Base-by-base conservation (phyloP, 164 flowering plant species). In the Hamamelis virginiana region DNA sequence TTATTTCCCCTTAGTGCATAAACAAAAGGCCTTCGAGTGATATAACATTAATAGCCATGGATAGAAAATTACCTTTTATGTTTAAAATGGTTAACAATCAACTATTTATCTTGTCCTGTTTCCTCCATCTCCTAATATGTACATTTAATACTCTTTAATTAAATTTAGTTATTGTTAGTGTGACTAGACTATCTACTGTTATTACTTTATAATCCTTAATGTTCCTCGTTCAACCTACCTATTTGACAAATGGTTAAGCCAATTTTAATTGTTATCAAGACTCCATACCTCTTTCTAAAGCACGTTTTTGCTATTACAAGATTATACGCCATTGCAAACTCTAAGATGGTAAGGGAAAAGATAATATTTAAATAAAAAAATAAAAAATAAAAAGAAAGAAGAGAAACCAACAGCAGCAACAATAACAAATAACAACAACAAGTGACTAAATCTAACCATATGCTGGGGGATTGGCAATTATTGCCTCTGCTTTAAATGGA, bases 391-490 rank as follows among this genome's bases (percentile, higher is more conserved):
- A 62, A 1, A 43, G 11, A 1, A 61, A n/a, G n/a, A n/a, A n/a
- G n/a, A n/a, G n/a, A n/a, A n/a, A n/a, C n/a, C n/a, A n/a, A n/a
- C n/a, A n/a, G n/a, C n/a, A n/a, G n/a, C n/a, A n/a, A n/a, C n/a
- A 33, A 66, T n/a, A 27, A 16, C 3, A 50, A 27, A 16, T 1
- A 50, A n/a, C 4, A 14, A 12, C 5, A 44, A 38, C 18, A 50
- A 63, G 26, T 33, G 28, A 28, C 21, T 9, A 43, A 8, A 52
- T 23, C 75, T 70, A 63, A 82, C 91, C 89, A 70, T 85, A 85
- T 62, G 86, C 88, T 53, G 90, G 88, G 4, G 88, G 90, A 65
- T 87, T 87, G 21, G 91, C 85, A 71, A 87, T 87, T 41, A 87
- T 87, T 18, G 91, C 91, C 59, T 87, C 85, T 6, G 76, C 84